Conservation (phyloP, 2,329 filamentous ascomycete species). For the Calonectria pteridis region DNA sequence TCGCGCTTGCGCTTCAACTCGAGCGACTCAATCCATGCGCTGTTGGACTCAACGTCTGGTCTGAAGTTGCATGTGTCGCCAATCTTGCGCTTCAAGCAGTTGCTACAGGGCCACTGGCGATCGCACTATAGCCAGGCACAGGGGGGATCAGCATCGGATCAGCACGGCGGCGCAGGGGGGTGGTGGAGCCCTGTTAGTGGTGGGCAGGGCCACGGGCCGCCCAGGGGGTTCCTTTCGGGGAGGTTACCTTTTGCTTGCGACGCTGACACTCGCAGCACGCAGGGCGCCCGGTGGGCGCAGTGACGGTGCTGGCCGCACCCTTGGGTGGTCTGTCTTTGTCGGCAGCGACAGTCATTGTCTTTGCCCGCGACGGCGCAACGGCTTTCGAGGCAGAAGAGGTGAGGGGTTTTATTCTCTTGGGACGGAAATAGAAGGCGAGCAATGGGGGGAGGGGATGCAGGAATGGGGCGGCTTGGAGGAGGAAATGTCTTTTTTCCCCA, state of each 20-base stretch:
- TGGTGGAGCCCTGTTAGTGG: not conserved
- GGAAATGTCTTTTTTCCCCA: not conserved
- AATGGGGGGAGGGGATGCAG: not conserved
- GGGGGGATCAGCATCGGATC: not conserved
- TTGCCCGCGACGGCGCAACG: not conserved
- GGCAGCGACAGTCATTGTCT: not conserved
- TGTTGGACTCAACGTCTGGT: conserved; percentile 33
- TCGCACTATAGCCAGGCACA: conserved; percentile 48
- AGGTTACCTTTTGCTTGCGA: conserved; percentile 53
- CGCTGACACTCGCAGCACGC: conserved; percentile 59
- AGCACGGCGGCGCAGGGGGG: not conserved
- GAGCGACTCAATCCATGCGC: conserved; percentile 33
- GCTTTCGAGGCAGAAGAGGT: not conserved
- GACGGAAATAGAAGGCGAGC: not conserved
- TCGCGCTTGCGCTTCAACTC: conserved; percentile 44
- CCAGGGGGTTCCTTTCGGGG: not conserved
- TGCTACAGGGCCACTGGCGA: conserved; percentile 55
- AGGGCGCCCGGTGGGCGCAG: conserved; percentile 33
- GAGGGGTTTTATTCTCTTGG: not conserved
- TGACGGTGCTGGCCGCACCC: not conserved
- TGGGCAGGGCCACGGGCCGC: not conserved
- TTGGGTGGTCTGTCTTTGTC: not conserved
- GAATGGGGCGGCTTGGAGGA: not conserved
- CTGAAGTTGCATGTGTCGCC: conserved; percentile 51
- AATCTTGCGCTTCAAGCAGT: conserved; percentile 56